A percentile compares a stretch with the other conserved stretches of the same genome.
phyloP scores from a whole-genome alignment of 768 basidiomycete genomes.

The Tylopilus sp. region DNA sequence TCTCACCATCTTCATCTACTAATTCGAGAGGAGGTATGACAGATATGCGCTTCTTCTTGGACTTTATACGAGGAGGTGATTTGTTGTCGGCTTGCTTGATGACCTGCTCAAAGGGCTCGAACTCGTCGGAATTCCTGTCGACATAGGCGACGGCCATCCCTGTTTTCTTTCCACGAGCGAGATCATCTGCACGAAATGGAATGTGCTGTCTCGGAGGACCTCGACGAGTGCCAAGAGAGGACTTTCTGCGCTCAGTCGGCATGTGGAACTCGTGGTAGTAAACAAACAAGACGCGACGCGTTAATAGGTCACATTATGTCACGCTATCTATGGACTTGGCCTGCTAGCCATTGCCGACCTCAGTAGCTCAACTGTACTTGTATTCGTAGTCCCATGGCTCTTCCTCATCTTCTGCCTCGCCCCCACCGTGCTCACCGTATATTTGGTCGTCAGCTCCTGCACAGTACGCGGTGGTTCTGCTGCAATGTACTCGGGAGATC shows the following conservation, averaged over 20 bases:
- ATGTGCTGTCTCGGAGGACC: conserved; percentile 65
- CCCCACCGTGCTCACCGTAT: conserved; percentile 4
- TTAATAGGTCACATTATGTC: conserved; percentile 25
- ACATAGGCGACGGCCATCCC: conserved; percentile 67
- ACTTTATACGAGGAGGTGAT: conserved; percentile 56
- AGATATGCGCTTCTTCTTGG: conserved; percentile 47
- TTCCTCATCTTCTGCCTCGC: background rate
- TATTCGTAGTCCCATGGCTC: background rate
- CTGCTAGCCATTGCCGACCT: conserved; percentile 23
- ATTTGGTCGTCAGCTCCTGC: conserved; percentile 17
- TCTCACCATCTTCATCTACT: conserved; percentile 58
- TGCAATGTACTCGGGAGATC: conserved; percentile 46
- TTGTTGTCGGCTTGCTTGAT: conserved; percentile 65
- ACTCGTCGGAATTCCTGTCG: conserved; percentile 74
- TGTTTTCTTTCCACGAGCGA: conserved; percentile 76
- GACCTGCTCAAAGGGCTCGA: conserved; percentile 77
- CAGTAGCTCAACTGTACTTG: conserved; percentile 18
- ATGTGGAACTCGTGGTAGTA: conserved; percentile 31
- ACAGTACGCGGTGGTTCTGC: conserved; percentile 24
- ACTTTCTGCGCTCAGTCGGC: conserved; percentile 29
- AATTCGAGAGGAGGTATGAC: conserved; percentile 34
- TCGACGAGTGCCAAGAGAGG: conserved; percentile 46
- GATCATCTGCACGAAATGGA: conserved; percentile 76
- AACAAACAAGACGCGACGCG: conserved; percentile 26
- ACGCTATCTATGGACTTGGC: conserved; percentile 14